A percentile compares a stretch with the other conserved stretches of the same genome.
phyloP scores from a whole-genome alignment of 192 early-diverging fungal genomes.

The Coemansia sp. region DNA sequence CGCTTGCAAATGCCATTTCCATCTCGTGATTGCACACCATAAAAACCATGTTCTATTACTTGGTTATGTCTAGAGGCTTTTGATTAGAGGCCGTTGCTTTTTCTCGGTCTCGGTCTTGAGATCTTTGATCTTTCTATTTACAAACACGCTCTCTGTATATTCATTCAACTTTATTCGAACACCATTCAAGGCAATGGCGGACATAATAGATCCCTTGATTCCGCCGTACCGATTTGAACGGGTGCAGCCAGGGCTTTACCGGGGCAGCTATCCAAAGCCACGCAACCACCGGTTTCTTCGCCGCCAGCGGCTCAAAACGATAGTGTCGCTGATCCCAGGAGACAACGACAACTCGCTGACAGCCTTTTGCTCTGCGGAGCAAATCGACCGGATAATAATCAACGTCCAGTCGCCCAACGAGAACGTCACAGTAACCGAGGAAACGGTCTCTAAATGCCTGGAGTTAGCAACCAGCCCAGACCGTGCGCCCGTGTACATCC shows the following conservation, averaged over 20 bases:
- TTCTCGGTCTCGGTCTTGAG: no score
- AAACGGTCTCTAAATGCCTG: conserved; percentile 65
- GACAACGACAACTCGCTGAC: conserved; percentile 60
- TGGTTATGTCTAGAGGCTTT: no score
- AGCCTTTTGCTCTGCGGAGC: conserved; percentile 63
- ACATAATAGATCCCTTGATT: conserved; percentile 50
- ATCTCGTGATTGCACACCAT: no score
- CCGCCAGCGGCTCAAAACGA: conserved; percentile 65
- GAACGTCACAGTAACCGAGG: conserved; percentile 78
- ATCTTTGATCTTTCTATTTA: no score
- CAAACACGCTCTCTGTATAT: neutral
- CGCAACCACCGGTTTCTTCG: conserved; percentile 84
- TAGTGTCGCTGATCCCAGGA: conserved; percentile 83
- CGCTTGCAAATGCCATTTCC: neutral
- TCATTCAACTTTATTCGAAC: neutral
- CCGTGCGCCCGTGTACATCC: conserved; percentile 79
- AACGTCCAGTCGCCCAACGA: conserved; percentile 84
- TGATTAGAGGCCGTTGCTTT: no score
- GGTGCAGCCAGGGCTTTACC: conserved; percentile 80
- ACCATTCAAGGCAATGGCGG: conserved; percentile 9
- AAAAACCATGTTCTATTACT: no score
- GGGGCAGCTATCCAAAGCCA: conserved; percentile 86
- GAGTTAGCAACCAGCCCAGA: conserved; percentile 73
- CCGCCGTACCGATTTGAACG: conserved; percentile 81
- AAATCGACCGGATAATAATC: conserved; percentile 68